Evolutionary conservation across 73 alveolate species (phyloP).

Genomic region (Symbiodinium pilosum): DNA sequence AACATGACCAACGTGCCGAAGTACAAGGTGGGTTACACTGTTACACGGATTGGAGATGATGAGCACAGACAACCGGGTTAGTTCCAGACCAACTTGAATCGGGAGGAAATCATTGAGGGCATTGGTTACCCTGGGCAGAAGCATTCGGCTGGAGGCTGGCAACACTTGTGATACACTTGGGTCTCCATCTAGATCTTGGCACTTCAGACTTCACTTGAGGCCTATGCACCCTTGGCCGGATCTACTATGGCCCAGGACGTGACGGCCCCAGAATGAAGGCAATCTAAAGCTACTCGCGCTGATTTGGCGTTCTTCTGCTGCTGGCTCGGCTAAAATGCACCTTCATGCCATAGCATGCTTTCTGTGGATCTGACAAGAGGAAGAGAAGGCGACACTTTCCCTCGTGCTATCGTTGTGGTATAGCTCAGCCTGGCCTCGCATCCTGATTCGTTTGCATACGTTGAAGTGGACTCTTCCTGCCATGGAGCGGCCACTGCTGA

Average conservation of each 20-base stretch:
- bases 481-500: constrained; percentile 18
- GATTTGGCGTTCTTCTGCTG: no score
- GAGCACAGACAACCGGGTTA: not conserved
- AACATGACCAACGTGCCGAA: constrained; percentile 91
- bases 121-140: constrained; percentile 90
- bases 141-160: constrained; percentile 66
- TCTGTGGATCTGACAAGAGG: no score
- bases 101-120: constrained; percentile 73
- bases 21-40: constrained; percentile 9
- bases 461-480: no score
- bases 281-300: no score
- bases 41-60: not conserved
- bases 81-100: no score
- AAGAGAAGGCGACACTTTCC: no score
- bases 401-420: no score
- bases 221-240: constrained; percentile 89
- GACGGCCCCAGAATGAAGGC: no score
- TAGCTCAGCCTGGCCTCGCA: no score
- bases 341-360: no score
- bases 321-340: no score
- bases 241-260: constrained; percentile 91
- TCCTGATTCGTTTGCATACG: no score
- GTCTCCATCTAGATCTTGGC: not conserved
- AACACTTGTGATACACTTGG: not conserved
- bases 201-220: not conserved